Evolutionary conservation across 768 basidiomycete species (phyloP), one percentile per base, ranked within the genome.

Genomic region (Phylloporus arenicola): DNA sequence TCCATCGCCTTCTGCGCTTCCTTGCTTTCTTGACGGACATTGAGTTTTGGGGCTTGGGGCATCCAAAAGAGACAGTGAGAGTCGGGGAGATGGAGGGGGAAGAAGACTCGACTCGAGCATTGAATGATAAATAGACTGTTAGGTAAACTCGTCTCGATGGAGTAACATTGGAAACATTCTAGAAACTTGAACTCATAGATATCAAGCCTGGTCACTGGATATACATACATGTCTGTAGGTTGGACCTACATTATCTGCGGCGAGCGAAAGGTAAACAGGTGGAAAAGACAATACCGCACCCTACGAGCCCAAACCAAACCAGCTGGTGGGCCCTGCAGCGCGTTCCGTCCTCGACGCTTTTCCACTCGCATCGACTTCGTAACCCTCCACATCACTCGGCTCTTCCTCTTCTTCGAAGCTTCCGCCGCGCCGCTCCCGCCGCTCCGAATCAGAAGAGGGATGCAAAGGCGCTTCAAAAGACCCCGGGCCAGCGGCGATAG

Each of bases 341-440:
- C 41, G 46, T 19, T 63, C 56, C 43, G 46, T 38, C 31, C 61
- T 42, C 20, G 59, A 52, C 50, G 48, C 53, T 29, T 35, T 61
- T 17, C 38, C 50, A n/a, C 52, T 40, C 8, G 45, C 61, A 29
- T 56, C 59, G 10, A 70, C 70, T 47, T 81, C 78, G 48, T 86
- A 79, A 6, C 80, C 83, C 53, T 88, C 86, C 13, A 74, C 75
- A 55, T 88, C 86, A 49, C 82, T 83, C 37, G 80, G 79, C n/a
- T 83, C 80, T 52, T 83, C 81, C 2, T 82, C 76, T 68, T 88
- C 84, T 57, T 88, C 87, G 54, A 84, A 84, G 31, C 47, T 20
- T 60, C 52, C 70, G 24, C 75, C 74, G 16, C 61, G 72, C 70
- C 81, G 73, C 59, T 75, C 77, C 35, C 80, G 72, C 6, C 75